phyloP scores from a whole-genome alignment of 108 stramenopile genomes.

The Discostella stelligeroides region DNA sequence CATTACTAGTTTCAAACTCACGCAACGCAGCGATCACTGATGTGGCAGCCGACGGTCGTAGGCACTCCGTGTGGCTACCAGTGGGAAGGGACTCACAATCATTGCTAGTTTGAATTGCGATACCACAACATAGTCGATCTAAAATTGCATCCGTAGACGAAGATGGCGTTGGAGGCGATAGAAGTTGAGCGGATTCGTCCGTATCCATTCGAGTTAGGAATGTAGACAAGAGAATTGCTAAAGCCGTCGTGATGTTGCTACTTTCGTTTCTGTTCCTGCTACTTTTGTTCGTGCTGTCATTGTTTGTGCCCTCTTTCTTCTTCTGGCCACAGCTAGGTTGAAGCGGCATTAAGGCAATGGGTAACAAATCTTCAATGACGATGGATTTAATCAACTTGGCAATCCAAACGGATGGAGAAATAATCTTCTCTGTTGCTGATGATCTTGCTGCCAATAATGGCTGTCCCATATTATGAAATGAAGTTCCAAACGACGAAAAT shows the following conservation, averaged over 20 bases:
- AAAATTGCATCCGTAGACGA: conserved; percentile 34
- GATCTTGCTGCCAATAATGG: neutral
- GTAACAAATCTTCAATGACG: neutral
- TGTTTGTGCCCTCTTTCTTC: neutral
- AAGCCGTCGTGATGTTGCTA: neutral
- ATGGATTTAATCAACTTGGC: conserved; percentile 1
- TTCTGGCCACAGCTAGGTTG: neutral
- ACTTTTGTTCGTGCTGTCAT: no score
- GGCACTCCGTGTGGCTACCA: neutral
- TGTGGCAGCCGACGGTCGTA: conserved; percentile 24
- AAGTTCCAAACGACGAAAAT: neutral
- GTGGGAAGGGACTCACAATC: neutral
- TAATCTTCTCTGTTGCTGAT: neutral
- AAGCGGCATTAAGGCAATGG: neutral
- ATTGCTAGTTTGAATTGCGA: neutral
- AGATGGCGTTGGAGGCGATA: neutral
- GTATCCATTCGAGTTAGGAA: conserved; percentile 8
- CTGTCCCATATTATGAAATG: neutral
- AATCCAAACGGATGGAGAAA: neutral
- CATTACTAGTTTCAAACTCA: conserved; percentile 24
- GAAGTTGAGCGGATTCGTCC: neutral
- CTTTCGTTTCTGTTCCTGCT: neutral
- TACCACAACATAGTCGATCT: conserved; percentile 25
- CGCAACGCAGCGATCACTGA: conserved; percentile 21
- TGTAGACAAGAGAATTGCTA: neutral